A percentile compares a stretch with the other conserved stretches of the same genome.
These are phyloP conservation scores for Symbiodinium natans DNA, from an alignment of 73 alveolate genomes.

Conservation along the genomic window DNA sequence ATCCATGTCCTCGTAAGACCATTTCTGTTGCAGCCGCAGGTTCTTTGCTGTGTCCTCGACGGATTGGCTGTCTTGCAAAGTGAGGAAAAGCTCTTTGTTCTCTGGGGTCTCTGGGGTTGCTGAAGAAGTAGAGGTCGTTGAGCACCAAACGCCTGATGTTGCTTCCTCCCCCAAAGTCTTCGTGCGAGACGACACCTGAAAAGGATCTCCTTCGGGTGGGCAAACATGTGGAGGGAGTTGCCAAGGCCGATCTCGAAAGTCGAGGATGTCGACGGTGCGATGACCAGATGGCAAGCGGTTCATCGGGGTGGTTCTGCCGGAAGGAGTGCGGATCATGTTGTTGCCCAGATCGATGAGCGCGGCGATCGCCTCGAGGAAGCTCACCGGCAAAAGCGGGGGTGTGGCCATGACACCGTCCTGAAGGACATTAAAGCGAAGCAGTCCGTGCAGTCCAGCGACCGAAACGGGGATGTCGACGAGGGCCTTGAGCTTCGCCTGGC, in stretches of 20 bases:
- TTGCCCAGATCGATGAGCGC: background rate
- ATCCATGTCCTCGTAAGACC: background rate
- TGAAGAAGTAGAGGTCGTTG: too few species aligned
- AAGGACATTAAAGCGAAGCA: background rate
- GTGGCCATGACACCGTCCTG: background rate
- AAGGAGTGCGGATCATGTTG: background rate
- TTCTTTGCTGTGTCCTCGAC: background rate
- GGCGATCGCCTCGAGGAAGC: background rate
- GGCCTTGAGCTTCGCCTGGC: background rate
- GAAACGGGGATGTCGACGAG: background rate
- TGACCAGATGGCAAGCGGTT: background rate
- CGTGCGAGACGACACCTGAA: background rate
- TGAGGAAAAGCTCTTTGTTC: background rate
- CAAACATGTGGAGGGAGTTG: background rate
- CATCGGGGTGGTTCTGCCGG: background rate
- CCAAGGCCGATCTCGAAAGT: background rate
- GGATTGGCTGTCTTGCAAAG: background rate
- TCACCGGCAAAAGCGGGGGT: background rate
- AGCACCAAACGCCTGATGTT: too few species aligned
- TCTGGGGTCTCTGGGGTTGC: too few species aligned
- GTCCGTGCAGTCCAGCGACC: background rate
- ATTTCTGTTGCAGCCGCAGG: background rate
- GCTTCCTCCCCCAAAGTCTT: background rate
- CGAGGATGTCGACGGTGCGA: background rate
- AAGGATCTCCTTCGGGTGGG: background rate